phyloP scores from a whole-genome alignment of 345 rosid genomes.

The Citrus trifoliata region DNA sequence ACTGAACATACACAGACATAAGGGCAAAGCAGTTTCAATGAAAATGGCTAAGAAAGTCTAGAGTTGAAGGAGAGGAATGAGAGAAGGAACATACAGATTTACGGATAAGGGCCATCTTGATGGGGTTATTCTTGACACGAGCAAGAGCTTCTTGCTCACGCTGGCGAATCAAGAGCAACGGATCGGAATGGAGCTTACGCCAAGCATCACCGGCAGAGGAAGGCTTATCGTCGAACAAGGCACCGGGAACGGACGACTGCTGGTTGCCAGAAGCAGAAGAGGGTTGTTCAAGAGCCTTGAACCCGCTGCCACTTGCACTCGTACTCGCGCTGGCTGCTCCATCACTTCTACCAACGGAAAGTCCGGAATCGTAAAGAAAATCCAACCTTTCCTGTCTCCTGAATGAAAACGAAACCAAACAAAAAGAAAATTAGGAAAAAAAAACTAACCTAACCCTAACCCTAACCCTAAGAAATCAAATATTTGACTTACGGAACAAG shows the following conservation, averaged over 20 bases:
- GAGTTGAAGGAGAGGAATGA: neutral
- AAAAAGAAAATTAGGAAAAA: neutral
- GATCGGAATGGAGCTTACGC: slow-evolving; percentile 95
- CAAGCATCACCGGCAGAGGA: slow-evolving; percentile 79
- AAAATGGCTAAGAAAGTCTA: too few relatives aligned
- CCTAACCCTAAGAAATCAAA: neutral
- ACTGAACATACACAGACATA: neutral
- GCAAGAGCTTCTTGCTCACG: slow-evolving; percentile 96
- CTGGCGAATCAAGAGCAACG: slow-evolving; percentile 86
- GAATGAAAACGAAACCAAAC: neutral
- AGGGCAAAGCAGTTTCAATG: too few relatives aligned
- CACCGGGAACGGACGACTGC: slow-evolving; percentile 59
- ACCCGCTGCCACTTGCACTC: slow-evolving; percentile 27
- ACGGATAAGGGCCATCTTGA: slow-evolving; percentile 79
- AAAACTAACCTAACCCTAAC: slow-evolving; percentile 12
- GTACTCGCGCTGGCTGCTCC: slow-evolving; percentile 16
- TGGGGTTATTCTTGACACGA: slow-evolving; percentile 90
- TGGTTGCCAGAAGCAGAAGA: slow-evolving; percentile 26
- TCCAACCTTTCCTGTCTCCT: slow-evolving; percentile 98
- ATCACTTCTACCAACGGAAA: slow-evolving; percentile 74
- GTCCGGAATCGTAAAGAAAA: slow-evolving; percentile 86
- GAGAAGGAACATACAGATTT: slow-evolving; percentile 59
- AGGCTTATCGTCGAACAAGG: slow-evolving; percentile 86
- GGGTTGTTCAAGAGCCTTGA: slow-evolving; percentile 67
- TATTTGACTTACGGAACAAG: slow-evolving; percentile 61